Evolutionary conservation across 768 basidiomycete genomes (phyloP).

Genomic region (Kwoniella sp.): DNA sequence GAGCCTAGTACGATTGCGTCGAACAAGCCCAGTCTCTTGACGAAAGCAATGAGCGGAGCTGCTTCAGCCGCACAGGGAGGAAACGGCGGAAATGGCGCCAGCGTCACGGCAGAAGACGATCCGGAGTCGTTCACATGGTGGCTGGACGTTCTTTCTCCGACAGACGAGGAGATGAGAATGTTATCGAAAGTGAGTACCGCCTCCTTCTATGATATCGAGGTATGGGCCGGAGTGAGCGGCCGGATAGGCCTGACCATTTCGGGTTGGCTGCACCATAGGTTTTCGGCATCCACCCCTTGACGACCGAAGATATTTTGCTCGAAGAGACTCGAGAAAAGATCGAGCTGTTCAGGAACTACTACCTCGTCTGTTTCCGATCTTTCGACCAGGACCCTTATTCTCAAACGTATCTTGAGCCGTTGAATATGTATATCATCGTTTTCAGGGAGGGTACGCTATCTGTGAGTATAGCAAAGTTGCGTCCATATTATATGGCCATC

Average conservation of each 20-base stretch:
- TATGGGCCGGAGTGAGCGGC: not conserved
- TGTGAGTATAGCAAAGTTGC: slow-evolving; percentile 60
- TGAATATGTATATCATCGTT: slow-evolving; percentile 99
- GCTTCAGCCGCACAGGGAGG: not conserved
- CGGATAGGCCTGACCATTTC: not conserved
- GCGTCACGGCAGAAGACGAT: slow-evolving; percentile 61
- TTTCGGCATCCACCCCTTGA: slow-evolving; percentile 94
- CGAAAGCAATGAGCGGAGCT: slow-evolving; percentile 39
- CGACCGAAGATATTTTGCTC: slow-evolving; percentile 98
- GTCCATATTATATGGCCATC: not conserved
- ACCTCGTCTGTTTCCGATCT: slow-evolving; percentile 96
- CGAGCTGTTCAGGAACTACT: slow-evolving; percentile 97
- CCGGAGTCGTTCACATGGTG: slow-evolving; percentile 83
- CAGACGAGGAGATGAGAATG: slow-evolving; percentile 98
- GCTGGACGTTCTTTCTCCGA: slow-evolving; percentile 90
- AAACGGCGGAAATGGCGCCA: slow-evolving; percentile 27
- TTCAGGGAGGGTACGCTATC: slow-evolving; percentile 95
- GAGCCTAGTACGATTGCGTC: slow-evolving; percentile 15
- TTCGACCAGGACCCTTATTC: slow-evolving; percentile 99
- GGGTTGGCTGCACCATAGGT: slow-evolving; percentile 64
- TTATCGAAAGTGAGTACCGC: slow-evolving; percentile 72
- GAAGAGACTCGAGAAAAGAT: slow-evolving; percentile 99
- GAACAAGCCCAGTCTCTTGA: slow-evolving; percentile 41
- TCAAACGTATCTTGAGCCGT: slow-evolving; percentile 92
- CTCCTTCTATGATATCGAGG: not conserved